Evolutionary conservation across 2,329 filamentous ascomycete genomes (phyloP).

Genomic region (Chalara sp.): DNA sequence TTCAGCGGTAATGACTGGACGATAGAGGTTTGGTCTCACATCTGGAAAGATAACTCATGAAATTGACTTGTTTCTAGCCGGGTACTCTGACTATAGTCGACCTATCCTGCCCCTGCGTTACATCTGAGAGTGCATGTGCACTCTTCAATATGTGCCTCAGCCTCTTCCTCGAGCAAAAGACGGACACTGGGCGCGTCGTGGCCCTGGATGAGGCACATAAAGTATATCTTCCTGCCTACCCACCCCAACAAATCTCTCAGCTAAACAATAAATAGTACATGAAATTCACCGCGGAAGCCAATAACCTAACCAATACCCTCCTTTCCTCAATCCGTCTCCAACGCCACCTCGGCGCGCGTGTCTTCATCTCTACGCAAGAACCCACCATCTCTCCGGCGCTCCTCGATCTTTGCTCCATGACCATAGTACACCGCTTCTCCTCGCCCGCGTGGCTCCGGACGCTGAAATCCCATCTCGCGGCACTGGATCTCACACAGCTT

Average conservation of each 20-base stretch:
- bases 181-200: slow-evolving; percentile 48
- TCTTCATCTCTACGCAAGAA: slow-evolving; percentile 72
- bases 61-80: slow-evolving; percentile 20
- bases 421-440: slow-evolving; percentile 65
- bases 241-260: neutral
- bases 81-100: slow-evolving; percentile 62
- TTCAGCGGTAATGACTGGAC: too few species aligned
- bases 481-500: slow-evolving; percentile 23
- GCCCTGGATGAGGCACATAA: slow-evolving; percentile 77
- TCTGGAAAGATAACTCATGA: neutral
- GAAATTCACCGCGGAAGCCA: slow-evolving; percentile 46
- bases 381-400: slow-evolving; percentile 63
- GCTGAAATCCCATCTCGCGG: slow-evolving; percentile 40
- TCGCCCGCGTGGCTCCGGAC: slow-evolving; percentile 50
- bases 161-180: slow-evolving; percentile 52
- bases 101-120: slow-evolving; percentile 65
- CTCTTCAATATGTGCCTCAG: slow-evolving; percentile 67
- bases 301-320: slow-evolving; percentile 53
- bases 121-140: slow-evolving; percentile 57
- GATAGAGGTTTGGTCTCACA: neutral
- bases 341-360: slow-evolving; percentile 58
- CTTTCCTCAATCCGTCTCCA: slow-evolving; percentile 61
- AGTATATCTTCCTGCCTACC: slow-evolving; percentile 26
- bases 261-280: slow-evolving; percentile 41
- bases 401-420: slow-evolving; percentile 65